Percentiles rank a stretch among this genome's conserved stretches.
Evolutionary conservation across 169 alveolate species (phyloP).

Genomic region (Plasmodium coatneyi): DNA sequence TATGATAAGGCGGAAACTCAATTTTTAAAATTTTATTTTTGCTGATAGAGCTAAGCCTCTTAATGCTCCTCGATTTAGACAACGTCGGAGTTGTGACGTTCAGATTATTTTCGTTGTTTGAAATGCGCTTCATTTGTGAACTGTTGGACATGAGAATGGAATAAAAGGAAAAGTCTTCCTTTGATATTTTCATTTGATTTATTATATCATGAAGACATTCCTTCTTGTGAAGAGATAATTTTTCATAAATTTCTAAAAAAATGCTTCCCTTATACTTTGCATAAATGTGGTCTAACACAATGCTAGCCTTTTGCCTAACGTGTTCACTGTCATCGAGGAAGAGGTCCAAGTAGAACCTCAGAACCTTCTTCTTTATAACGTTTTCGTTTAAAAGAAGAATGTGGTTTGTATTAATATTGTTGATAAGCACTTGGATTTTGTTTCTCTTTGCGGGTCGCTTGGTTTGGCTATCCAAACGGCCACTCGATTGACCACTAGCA

Average conservation of each 20-base stretch:
- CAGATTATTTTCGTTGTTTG: slow-evolving; percentile 34
- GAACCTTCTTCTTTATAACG: slow-evolving; percentile 49
- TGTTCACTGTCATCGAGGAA: slow-evolving; percentile 64
- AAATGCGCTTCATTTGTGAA: slow-evolving; percentile 51
- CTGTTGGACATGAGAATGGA: slow-evolving; percentile 18
- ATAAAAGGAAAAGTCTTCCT: slow-evolving; percentile 50
- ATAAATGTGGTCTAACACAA: slow-evolving; percentile 57
- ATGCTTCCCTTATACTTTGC: slow-evolving; percentile 31
- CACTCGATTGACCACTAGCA: neutral
- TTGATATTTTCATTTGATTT: slow-evolving; percentile 58
- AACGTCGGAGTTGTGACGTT: slow-evolving; percentile 24
- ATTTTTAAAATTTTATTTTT: slow-evolving; percentile 36
- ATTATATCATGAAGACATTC: slow-evolving; percentile 68
- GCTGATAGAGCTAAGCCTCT: slow-evolving; percentile 24
- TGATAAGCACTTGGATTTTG: slow-evolving; percentile 42
- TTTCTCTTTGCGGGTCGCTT: slow-evolving; percentile 35
- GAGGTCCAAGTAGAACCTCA: slow-evolving; percentile 46
- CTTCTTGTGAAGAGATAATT: slow-evolving; percentile 61
- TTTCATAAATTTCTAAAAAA: slow-evolving; percentile 52
- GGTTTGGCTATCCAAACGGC: neutral
- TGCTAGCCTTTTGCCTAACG: slow-evolving; percentile 52
- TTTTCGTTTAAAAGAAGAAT: slow-evolving; percentile 59
- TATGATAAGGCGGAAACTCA: slow-evolving; percentile 68
- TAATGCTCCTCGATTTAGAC: slow-evolving; percentile 35
- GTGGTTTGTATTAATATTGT: slow-evolving; percentile 42